Evolutionary conservation across 2,329 filamentous ascomycete species (phyloP).

Genomic region (Neofusicoccum sp.): DNA sequence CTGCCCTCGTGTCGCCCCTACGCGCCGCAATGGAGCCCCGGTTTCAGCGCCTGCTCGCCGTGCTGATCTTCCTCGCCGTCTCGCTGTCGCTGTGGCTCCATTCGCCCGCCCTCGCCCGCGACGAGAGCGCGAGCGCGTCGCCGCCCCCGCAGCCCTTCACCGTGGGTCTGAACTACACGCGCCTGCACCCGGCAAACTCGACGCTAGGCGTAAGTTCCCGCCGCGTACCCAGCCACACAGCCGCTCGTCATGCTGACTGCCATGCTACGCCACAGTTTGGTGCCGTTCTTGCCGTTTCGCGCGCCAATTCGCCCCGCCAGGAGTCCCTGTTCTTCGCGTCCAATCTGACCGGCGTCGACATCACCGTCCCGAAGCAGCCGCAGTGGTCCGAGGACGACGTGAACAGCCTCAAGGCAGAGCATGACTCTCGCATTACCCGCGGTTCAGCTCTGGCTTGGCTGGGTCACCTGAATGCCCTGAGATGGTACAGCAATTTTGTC

Average conservation of each 20-base stretch:
- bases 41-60: slow-evolving; percentile 12
- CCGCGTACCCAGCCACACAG: neutral
- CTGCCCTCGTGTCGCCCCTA: slow-evolving; percentile 1
- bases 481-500: slow-evolving; percentile 25
- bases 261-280: slow-evolving; percentile 33
- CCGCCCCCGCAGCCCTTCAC: slow-evolving; percentile 4
- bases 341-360: slow-evolving; percentile 38
- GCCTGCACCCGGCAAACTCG: slow-evolving; percentile 23
- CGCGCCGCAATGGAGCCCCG: slow-evolving; percentile 17
- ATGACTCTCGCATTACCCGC: slow-evolving; percentile 30
- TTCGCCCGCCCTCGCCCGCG: neutral
- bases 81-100: slow-evolving; percentile 10
- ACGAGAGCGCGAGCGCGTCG: neutral
- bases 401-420: slow-evolving; percentile 25
- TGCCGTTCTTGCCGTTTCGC: slow-evolving; percentile 39
- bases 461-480: slow-evolving; percentile 40
- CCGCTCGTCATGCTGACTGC: neutral
- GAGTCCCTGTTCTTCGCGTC: slow-evolving; percentile 36
- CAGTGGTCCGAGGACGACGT: slow-evolving; percentile 38
- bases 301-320: slow-evolving; percentile 33
- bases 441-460: slow-evolving; percentile 43
- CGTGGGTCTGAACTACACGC: slow-evolving; percentile 15
- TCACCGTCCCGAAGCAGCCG: slow-evolving; percentile 39
- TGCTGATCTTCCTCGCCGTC: slow-evolving; percentile 12
- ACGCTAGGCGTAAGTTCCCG: slow-evolving; percentile 24